Evolutionary conservation across 2,329 filamentous ascomycete species (phyloP).

Genomic region (Aquanectria penicillioides): DNA sequence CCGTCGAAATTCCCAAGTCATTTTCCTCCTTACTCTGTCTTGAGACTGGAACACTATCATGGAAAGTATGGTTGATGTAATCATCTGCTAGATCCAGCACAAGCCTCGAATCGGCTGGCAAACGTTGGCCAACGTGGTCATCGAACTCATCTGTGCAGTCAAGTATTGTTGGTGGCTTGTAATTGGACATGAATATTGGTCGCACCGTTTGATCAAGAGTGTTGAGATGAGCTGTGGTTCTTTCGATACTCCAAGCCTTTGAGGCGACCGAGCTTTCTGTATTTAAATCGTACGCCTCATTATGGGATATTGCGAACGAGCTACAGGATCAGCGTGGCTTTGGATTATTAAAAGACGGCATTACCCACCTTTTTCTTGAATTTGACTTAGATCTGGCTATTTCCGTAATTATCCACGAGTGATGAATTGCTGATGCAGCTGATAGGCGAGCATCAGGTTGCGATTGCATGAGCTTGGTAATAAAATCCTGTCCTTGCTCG

Average conservation of each 20-base stretch:
- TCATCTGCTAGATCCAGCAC: not conserved
- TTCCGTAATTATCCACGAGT: not conserved
- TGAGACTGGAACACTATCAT: too few relatives aligned
- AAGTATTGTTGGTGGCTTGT: not conserved
- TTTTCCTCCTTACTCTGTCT: too few relatives aligned
- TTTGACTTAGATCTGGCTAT: too few relatives aligned
- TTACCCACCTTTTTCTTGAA: too few relatives aligned
- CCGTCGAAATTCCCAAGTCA: too few relatives aligned
- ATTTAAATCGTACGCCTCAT: too few relatives aligned
- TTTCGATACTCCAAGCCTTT: too few relatives aligned
- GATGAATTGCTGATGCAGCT: not conserved
- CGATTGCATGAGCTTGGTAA: not conserved
- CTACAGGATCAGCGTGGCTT: too few relatives aligned
- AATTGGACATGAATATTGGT: not conserved
- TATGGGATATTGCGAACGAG: too few relatives aligned
- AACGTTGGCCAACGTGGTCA: not conserved
- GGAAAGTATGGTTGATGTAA: not conserved
- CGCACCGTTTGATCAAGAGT: not conserved
- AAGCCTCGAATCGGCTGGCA: not conserved
- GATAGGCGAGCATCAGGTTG: not conserved
- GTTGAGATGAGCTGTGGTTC: not conserved
- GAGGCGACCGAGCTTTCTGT: not conserved
- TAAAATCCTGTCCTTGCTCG: not conserved
- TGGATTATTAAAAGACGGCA: too few relatives aligned
- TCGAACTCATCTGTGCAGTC: not conserved